Evolutionary conservation across 1,139 yeast genomes (phyloP), one percentile per base, ranked within the genome.

Genomic region (Geotrichum carabidarum): DNA sequence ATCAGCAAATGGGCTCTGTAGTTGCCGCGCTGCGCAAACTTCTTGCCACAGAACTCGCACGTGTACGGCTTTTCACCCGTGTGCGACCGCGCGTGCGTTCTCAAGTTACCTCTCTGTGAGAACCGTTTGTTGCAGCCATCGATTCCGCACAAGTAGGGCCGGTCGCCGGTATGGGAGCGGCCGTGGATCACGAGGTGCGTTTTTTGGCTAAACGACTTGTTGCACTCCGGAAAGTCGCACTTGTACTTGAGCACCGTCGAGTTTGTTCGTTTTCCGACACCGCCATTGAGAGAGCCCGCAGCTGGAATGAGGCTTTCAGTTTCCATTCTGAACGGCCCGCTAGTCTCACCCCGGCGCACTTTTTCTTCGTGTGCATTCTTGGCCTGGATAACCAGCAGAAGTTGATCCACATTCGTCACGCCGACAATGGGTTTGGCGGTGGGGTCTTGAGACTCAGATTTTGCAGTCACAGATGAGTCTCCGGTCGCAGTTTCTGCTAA

Each of bases 311-410:
- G 70, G n/a, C 67, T 68, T 1, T 68, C 70, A 50, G 65, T 59
- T 27, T 60, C 64, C n/a, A 62, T 46, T 60, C 60, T 69, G 47
- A 61, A 55, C 12, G 68, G 68, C 40, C 30, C 30, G 8, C 48
- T 45, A 4, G 57, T 51, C 49, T 61, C 68, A n/a, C 69, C 70
- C 22, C 61, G 58, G 14, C 59, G 61, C 7, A 63, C 51, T 46
- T 60, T 57, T 45, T 63, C 65, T 36, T 83, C 78, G 17, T 90
- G 89, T 59, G 86, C 84, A 59, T 84, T 86, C 56, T 94, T 77
- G 0, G 96, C 95, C 68, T 90, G 96, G 54, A 90, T 85, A 38
- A 89, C 87, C 56, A 90, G 75, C 96, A 90, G 88, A 65, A 90
- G 73, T 64, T 86, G 94, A 69, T 90, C 97, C 44, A 90, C 88